Conservation (phyloP, 139 green algal genomes). For the Picochlorum sp. region DNA sequence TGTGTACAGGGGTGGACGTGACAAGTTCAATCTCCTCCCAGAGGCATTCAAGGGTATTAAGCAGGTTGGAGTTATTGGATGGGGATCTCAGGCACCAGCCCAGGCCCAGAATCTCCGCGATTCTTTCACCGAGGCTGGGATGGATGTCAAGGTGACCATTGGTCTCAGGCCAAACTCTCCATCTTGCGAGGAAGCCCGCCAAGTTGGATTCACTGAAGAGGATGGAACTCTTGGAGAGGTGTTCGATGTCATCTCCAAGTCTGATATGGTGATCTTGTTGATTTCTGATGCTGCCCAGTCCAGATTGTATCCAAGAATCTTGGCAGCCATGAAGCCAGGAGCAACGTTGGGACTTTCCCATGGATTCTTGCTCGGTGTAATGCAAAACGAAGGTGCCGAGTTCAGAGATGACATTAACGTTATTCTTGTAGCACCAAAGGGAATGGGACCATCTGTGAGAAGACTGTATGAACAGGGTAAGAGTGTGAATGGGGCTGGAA, state of each 20-base stretch:
- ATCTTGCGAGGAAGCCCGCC: slow-evolving; percentile 76
- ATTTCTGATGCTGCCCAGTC: slow-evolving; percentile 97
- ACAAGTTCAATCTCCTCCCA: slow-evolving; percentile 81
- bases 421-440: slow-evolving; percentile 97
- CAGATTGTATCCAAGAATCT: slow-evolving; percentile 88
- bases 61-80: slow-evolving; percentile 92
- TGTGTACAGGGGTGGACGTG: slow-evolving; percentile 63
- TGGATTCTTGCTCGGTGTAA: slow-evolving; percentile 96
- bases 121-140: slow-evolving; percentile 70
- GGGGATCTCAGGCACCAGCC: slow-evolving; percentile 89
- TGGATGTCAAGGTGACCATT: slow-evolving; percentile 86
- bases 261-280: slow-evolving; percentile 92
- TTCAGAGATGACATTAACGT: slow-evolving; percentile 99
- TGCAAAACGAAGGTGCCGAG: slow-evolving; percentile 81
- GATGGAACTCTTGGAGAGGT: slow-evolving; percentile 93
- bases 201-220: slow-evolving; percentile 80
- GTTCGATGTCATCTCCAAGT: slow-evolving; percentile 78
- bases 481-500: slow-evolving; percentile 93
- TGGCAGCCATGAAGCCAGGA: slow-evolving; percentile 96
- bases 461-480: slow-evolving; percentile 98
- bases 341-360: slow-evolving; percentile 94
- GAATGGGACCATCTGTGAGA: slow-evolving; percentile 97
- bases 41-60: slow-evolving; percentile 81
- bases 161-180: slow-evolving; percentile 76
- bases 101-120: slow-evolving; percentile 97